Evolutionary conservation across 768 basidiomycete genomes (phyloP), one percentile per base, ranked within the genome.

Genomic region (Amanita fuliginea): DNA sequence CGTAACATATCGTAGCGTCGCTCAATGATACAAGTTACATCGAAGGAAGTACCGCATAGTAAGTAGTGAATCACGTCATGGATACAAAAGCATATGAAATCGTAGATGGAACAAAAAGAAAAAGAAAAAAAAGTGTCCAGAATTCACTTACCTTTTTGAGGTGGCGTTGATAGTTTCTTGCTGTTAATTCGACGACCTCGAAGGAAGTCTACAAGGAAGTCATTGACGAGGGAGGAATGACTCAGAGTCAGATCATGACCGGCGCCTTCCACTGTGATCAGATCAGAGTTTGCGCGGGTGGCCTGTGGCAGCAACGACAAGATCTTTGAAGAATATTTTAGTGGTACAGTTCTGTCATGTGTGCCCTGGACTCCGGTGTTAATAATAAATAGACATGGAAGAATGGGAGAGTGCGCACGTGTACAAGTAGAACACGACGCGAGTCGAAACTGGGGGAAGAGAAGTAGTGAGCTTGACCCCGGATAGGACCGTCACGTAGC

Each of bases 401-500:
- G 22, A 26, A 34, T 14, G 21, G 21, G 26, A 39, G 42, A 14
- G 40, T 24, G 64, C 76, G 24, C 55, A 80, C 84, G 61, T 86
- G 84, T 26, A 87, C 67, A n/a, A 86, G 62, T 33, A 86, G 66
- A 5, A 83, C 75, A 21, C 70, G 64, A 42, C 74, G 72, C 16
- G 67, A 64, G 3, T 66, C 66, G 49, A 77, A 71, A 2, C 70
- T 75, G 13, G 71, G 65, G 0, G 74, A 69, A 22, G 69, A 60
- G 55, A 86, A 86, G 3, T 78, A 67, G 1, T 72, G 60, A 1
- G 62, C 63, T 48, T 80, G 75, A 4, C 83, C 82, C 34, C 84
- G 77, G 24, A 87, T 67, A 11, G 86, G 85, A 1, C 85, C 85
- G 34, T 83, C 76, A 30, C 85, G 75, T 21, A 88, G 67, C 3